Base-by-base conservation (phyloP, 164 flowering plant species). In the Santalum album region DNA sequence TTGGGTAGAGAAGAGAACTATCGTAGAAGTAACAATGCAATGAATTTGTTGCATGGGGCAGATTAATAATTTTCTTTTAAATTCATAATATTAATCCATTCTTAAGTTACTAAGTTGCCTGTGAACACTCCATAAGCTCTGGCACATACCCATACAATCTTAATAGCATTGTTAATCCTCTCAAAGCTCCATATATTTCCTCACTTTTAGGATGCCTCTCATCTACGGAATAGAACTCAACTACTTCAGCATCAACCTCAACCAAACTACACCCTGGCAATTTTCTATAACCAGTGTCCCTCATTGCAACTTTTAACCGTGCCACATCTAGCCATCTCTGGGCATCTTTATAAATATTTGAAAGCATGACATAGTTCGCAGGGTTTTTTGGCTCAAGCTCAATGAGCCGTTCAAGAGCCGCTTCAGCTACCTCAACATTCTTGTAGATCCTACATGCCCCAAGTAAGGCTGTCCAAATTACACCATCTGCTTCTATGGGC, bases 401-500 rank as follows among this genome's bases (percentile, higher is more conserved):
- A 49, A 72, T 71, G 2, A 87, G 78, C 15, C 55, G 54, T 62
- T 74, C 53, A 12, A 84, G 68, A 55, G 80, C 77, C 57, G 74
- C 36, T 62, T 84, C 89, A 34, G 85, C 89, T 56, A 82, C 46
- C 29, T 73, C 55, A 21, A 77, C 63, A 52, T 84, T 73, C 54
- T 72, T 78, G 65, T 80, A 61, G 53, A 69, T 51, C 72, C 77
- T 64, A 52, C 83, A 78, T 9, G 85, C 83, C 32, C 87, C 91
- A 22, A 84, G 79, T 42, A 87, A 58, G 22, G 83, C 44, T 12
- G 83, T 73, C 96, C 96, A 87, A 42, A 82, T 77, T 23, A 82
- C 83, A 46, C 66, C 62, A 66, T 87, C 89, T n/a, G 89, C 68
- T 72, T 75, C 66, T 49, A 87, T 62, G 2, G 85, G 91, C 91